Percentiles rank a stretch among this genome's conserved stretches.
phyloP scores from a whole-genome alignment of 2,329 filamentous ascomycete genomes.

The Ascochyta rabiei region DNA sequence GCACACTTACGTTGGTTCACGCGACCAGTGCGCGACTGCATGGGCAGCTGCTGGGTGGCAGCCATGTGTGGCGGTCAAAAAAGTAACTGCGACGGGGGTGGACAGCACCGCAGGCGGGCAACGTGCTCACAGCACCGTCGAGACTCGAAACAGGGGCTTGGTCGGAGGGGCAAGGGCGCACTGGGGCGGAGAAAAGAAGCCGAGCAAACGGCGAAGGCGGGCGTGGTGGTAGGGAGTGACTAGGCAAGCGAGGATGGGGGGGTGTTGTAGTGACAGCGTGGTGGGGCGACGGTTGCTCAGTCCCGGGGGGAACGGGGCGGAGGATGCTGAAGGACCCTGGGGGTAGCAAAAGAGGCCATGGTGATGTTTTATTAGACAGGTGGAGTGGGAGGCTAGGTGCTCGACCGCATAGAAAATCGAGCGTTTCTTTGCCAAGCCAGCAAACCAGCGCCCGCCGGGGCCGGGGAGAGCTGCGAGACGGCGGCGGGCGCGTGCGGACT shows the following conservation, averaged over 20 bases:
- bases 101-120: slow-evolving; percentile 17
- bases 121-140: slow-evolving; percentile 20
- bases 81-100: slow-evolving; percentile 8
- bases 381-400: slow-evolving; percentile 30
- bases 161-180: slow-evolving; percentile 24
- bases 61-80: slow-evolving; percentile 48
- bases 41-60: slow-evolving; percentile 52
- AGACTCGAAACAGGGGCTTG: slow-evolving; percentile 17
- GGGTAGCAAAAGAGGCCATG: slow-evolving; percentile 49
- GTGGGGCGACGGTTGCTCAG: slow-evolving; percentile 48
- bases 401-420: slow-evolving; percentile 18
- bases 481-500: slow-evolving; percentile 9
- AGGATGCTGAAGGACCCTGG: slow-evolving; percentile 53
- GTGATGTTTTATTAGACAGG: slow-evolving; percentile 43
- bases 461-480: slow-evolving; percentile 12
- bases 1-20: slow-evolving; percentile 77
- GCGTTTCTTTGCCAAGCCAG: slow-evolving; percentile 15
- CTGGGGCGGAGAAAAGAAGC: slow-evolving; percentile 34
- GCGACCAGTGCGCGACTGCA: slow-evolving; percentile 75
- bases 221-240: slow-evolving; percentile 9
- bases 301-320: slow-evolving; percentile 58
- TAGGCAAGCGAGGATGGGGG: slow-evolving; percentile 12
- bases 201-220: slow-evolving; percentile 34
- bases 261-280: slow-evolving; percentile 15
- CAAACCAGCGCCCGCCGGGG: slow-evolving; percentile 13